Conservation (phyloP, 2,329 filamentous ascomycete genomes). For the Clonostachys sp. region DNA sequence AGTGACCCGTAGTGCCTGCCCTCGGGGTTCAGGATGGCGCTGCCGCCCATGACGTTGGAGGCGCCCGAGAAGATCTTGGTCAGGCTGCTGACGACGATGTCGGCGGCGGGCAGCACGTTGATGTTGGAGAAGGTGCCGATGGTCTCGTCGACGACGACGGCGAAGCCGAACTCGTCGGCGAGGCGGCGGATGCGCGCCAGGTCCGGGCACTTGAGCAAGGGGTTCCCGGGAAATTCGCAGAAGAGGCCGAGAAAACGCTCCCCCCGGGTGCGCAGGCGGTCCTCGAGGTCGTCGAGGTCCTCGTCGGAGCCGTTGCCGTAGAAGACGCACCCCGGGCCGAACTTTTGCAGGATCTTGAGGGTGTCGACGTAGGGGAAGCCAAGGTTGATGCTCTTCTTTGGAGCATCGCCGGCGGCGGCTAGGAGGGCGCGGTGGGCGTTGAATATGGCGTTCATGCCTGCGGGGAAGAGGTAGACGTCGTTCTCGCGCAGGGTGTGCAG, state of each 20-base stretch:
- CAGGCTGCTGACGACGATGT: conserved; percentile 89
- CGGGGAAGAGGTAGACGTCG: conserved; percentile 85
- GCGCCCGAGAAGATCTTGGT: conserved; percentile 98
- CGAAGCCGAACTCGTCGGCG: conserved; percentile 82
- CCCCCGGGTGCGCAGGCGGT: conserved; percentile 56
- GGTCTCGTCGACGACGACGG: conserved; percentile 90
- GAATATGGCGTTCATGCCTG: conserved; percentile 94
- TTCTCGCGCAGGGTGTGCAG: conserved; percentile 69
- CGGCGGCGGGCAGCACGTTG: conserved; percentile 83
- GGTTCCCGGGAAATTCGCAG: conserved; percentile 94
- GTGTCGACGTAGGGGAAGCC: conserved; percentile 99
- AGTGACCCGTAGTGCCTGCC: conserved; percentile 65
- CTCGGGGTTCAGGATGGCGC: conserved; percentile 59
- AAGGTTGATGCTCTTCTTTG: conserved; percentile 77
- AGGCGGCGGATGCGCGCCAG: conserved; percentile 74
- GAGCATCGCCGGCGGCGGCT: conserved; percentile 31
- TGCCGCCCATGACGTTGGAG: conserved; percentile 97
- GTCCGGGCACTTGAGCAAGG: conserved; percentile 80
- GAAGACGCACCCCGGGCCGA: conserved; percentile 79
- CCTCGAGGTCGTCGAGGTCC: conserved; percentile 82
- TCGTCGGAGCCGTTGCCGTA: conserved; percentile 75
- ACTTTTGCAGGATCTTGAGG: conserved; percentile 90
- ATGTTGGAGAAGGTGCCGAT: conserved; percentile 96
- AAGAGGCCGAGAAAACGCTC: conserved; percentile 81
- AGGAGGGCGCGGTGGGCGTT: conserved; percentile 76